phyloP scores from a whole-genome alignment of 1,284 basidiomycete species.

The Ustanciosporium gigantosporum region DNA sequence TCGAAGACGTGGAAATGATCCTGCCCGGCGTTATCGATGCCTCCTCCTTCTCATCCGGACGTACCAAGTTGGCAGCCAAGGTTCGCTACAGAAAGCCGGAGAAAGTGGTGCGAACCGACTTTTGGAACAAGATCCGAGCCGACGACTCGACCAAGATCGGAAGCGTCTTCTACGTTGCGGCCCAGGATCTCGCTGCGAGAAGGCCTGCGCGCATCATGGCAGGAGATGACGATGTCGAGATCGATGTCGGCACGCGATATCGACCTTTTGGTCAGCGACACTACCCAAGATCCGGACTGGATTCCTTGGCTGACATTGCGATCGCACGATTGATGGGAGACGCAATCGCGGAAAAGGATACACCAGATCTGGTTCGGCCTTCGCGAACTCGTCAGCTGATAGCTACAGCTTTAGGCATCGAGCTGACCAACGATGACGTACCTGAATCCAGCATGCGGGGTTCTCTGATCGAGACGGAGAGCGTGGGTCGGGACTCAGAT shows the following conservation, averaged over 20 bases:
- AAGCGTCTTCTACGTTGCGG: conserved; percentile 32
- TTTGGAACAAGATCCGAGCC: conserved; percentile 69
- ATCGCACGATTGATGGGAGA: conserved; percentile 14
- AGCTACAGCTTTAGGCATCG: conserved; percentile 24
- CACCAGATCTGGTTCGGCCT: conserved; percentile 6
- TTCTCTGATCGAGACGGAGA: conserved; percentile 6
- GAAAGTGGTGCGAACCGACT: conserved; percentile 85
- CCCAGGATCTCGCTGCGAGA: conserved; percentile 9
- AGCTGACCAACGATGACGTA: conserved; percentile 25
- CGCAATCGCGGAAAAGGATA: not conserved
- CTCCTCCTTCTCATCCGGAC: conserved; percentile 22
- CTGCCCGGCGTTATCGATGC: conserved; percentile 28
- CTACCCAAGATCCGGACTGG: conserved; percentile 23
- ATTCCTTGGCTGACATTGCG: conserved; percentile 33
- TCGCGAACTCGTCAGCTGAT: conserved; percentile 28
- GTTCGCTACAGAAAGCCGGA: conserved; percentile 92
- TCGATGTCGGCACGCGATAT: conserved; percentile 8
- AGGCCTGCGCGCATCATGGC: conserved; percentile 10
- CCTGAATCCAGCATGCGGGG: conserved; percentile 32
- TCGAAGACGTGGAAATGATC: conserved; percentile 63
- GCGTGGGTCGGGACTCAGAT: not conserved
- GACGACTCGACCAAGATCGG: conserved; percentile 29
- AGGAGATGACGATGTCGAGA: conserved; percentile 3
- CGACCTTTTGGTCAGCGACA: conserved; percentile 28
- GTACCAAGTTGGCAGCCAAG: conserved; percentile 62